Conservation (phyloP, 176 grass and related monocot genomes). For the Neostapfia colusana region DNA sequence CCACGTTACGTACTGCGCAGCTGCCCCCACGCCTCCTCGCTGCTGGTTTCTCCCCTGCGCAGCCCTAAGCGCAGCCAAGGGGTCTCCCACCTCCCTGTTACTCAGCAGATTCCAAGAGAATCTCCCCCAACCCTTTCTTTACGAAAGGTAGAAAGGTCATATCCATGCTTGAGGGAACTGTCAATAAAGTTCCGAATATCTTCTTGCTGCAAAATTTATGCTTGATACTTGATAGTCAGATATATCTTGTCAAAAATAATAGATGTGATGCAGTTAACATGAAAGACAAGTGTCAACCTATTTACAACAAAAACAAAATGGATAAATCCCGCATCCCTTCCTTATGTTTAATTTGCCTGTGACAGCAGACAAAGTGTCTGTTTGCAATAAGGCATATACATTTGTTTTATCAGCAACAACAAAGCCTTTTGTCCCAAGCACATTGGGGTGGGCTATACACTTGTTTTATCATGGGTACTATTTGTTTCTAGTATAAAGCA, state of each 20-base stretch:
- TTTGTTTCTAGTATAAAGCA: constrained; percentile 9
- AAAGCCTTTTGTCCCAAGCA: too few relatives aligned
- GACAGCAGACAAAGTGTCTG: not conserved
- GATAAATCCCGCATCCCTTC: not conserved
- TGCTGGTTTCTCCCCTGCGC: too few relatives aligned
- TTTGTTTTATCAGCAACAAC: not conserved
- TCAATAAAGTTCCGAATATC: constrained; percentile 95
- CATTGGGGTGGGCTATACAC: too few relatives aligned
- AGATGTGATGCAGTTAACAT: constrained; percentile 6
- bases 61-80: too few relatives aligned
- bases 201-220: constrained; percentile 88
- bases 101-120: constrained; percentile 85
- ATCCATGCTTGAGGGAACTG: constrained; percentile 73
- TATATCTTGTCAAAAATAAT: constrained; percentile 13
- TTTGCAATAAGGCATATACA: not conserved
- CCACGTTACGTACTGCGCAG: too few relatives aligned
- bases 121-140: constrained; percentile 96
- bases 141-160: constrained; percentile 77
- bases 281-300: constrained; percentile 12
- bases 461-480: not conserved
- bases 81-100: too few relatives aligned
- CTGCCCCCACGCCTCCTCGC: too few relatives aligned
- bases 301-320: constrained; percentile 16
- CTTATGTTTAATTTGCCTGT: not conserved
- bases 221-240: constrained; percentile 31